phyloP scores from a whole-genome alignment of 2,329 filamentous ascomycete species.

The Botrytis medusae region DNA sequence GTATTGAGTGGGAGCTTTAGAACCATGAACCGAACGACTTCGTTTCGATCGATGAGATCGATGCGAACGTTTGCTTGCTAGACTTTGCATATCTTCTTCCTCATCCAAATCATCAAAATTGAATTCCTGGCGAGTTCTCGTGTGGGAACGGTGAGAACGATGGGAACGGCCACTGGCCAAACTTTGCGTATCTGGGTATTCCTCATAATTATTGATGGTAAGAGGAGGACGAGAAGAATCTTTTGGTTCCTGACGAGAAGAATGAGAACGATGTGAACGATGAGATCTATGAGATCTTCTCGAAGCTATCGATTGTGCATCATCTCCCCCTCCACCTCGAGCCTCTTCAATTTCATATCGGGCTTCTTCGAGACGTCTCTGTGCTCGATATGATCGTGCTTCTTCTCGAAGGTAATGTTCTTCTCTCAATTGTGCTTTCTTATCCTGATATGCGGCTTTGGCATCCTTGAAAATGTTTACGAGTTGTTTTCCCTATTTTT shows the following conservation, averaged over 20 bases:
- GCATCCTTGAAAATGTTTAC: conserved; percentile 91
- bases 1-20: conserved; percentile 23
- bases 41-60: conserved; percentile 23
- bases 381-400: conserved; percentile 57
- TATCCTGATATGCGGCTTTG: conserved; percentile 81
- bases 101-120: conserved; percentile 11
- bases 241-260: conserved; percentile 14
- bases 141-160: conserved; percentile 21
- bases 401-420: conserved; percentile 61
- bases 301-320: conserved; percentile 20
- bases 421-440: conserved; percentile 77
- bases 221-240: conserved; percentile 23
- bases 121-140: conserved; percentile 7
- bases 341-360: conserved; percentile 43
- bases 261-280: conserved; percentile 33
- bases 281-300: conserved; percentile 28
- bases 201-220: conserved; percentile 13
- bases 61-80: conserved; percentile 23
- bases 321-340: not conserved
- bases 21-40: conserved; percentile 16
- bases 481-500: conserved; percentile 76
- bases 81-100: conserved; percentile 19
- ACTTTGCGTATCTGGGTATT: conserved; percentile 16
- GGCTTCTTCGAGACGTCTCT: conserved; percentile 42
- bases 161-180: conserved; percentile 23